phyloP scores from a whole-genome alignment of 345 rosid species.

The Mangifera indica region DNA sequence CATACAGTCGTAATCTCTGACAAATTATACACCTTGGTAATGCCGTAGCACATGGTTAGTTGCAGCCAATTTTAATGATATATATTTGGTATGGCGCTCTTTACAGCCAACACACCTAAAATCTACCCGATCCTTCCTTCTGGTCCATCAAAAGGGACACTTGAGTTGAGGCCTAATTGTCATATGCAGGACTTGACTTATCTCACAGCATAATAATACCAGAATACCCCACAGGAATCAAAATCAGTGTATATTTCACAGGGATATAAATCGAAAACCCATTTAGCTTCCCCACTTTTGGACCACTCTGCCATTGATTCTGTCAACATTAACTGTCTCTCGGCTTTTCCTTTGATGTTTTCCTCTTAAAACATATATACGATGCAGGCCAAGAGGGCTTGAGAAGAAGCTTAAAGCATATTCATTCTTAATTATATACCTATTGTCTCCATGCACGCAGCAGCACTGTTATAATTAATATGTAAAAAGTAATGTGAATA shows the following conservation, averaged over 20 bases:
- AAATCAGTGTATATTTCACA: neutral
- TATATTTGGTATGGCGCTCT: too few species aligned
- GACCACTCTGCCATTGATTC: conserved; percentile 26
- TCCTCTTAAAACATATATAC: neutral
- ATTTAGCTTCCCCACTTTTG: conserved; percentile 7
- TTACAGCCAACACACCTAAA: neutral
- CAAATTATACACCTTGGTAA: too few species aligned
- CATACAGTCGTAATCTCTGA: too few species aligned
- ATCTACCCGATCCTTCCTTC: conserved; percentile 7
- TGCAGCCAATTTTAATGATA: too few species aligned
- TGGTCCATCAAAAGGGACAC: conserved; percentile 14
- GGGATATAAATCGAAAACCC: neutral
- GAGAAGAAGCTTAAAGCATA: neutral
- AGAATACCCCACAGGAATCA: conserved; percentile 3
- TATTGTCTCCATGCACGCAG: neutral
- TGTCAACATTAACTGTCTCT: conserved; percentile 5
- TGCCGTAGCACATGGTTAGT: too few species aligned
- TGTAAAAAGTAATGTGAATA: neutral
- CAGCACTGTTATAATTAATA: neutral
- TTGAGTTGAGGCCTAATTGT: conserved; percentile 21
- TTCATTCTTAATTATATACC: neutral
- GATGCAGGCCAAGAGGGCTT: too few species aligned
- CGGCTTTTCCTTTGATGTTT: conserved; percentile 33
- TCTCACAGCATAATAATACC: neutral
- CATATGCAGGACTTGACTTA: conserved; percentile 2